These are phyloP conservation scores for Chlamydomonas schloesseri DNA, from an alignment of 139 green algal species.

Conservation along the genomic window DNA sequence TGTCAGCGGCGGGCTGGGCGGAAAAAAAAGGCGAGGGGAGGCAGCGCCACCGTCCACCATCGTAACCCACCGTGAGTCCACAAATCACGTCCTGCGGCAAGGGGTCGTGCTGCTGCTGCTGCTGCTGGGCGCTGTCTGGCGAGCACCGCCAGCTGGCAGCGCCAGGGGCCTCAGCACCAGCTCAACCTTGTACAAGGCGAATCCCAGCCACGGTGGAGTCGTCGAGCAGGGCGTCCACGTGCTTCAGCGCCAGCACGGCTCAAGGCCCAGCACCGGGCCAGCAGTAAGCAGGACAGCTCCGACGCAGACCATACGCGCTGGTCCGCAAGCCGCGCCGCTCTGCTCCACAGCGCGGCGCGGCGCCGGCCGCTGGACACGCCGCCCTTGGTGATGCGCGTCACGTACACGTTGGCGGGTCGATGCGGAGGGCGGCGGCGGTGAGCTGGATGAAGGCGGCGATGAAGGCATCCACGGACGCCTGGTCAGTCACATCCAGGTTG, in stretches of 20 bases:
- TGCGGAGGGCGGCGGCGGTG: not conserved
- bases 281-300: not conserved
- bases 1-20: not conserved
- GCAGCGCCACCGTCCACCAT: slow-evolving; percentile 13
- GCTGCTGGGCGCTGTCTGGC: no score
- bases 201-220: not conserved
- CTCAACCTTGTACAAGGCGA: not conserved
- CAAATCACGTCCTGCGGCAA: not conserved
- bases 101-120: not conserved
- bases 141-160: no score
- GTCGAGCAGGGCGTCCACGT: no score
- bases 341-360: not conserved
- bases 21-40: slow-evolving; percentile 2
- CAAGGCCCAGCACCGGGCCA: not conserved
- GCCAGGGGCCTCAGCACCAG: not conserved
- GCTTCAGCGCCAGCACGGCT: not conserved
- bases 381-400: no score
- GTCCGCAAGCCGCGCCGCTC: not conserved
- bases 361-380: slow-evolving; percentile 19
- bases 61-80: not conserved
- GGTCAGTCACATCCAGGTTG: no score
- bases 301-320: not conserved
- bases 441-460: not conserved
- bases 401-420: no score
- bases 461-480: not conserved